These are phyloP conservation scores for Candida ortonii DNA, from an alignment of 805 yeast species.

Conservation along the genomic window DNA sequence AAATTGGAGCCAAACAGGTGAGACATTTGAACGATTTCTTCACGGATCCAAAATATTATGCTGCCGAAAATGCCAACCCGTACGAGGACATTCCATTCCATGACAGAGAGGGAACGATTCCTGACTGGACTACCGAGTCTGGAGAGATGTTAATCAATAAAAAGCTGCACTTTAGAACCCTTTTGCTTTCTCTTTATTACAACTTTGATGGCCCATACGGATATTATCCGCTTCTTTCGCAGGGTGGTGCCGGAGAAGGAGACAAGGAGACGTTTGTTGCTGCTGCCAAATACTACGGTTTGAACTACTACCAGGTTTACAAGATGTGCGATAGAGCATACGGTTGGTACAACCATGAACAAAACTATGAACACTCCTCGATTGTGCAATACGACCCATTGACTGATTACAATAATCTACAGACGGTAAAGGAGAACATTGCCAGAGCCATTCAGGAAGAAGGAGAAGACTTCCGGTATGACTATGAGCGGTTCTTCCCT, in stretches of 20 bases:
- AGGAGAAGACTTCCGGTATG: slow-evolving; percentile 27
- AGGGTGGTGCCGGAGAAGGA: slow-evolving; percentile 70
- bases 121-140: slow-evolving; percentile 67
- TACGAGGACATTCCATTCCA: slow-evolving; percentile 45
- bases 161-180: slow-evolving; percentile 51
- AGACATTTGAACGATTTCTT: slow-evolving; percentile 33
- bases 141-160: slow-evolving; percentile 65
- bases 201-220: slow-evolving; percentile 60
- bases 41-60: slow-evolving; percentile 30
- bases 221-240: slow-evolving; percentile 57
- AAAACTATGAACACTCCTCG: slow-evolving; percentile 34
- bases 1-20: slow-evolving; percentile 36
- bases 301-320: slow-evolving; percentile 53
- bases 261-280: slow-evolving; percentile 76
- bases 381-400: slow-evolving; percentile 37
- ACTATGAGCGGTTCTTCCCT: slow-evolving; percentile 28
- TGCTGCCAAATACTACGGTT: slow-evolving; percentile 53
- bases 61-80: slow-evolving; percentile 35
- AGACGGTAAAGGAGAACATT: slow-evolving; percentile 22
- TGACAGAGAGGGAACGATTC: slow-evolving; percentile 65
- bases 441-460: slow-evolving; percentile 22
- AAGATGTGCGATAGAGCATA: slow-evolving; percentile 34
- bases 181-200: slow-evolving; percentile 61
- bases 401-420: slow-evolving; percentile 28
- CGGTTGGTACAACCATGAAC: slow-evolving; percentile 33